Evolutionary conservation across 23 red algal species (phyloP).

Genomic region (Gracilaria gracilis): DNA sequence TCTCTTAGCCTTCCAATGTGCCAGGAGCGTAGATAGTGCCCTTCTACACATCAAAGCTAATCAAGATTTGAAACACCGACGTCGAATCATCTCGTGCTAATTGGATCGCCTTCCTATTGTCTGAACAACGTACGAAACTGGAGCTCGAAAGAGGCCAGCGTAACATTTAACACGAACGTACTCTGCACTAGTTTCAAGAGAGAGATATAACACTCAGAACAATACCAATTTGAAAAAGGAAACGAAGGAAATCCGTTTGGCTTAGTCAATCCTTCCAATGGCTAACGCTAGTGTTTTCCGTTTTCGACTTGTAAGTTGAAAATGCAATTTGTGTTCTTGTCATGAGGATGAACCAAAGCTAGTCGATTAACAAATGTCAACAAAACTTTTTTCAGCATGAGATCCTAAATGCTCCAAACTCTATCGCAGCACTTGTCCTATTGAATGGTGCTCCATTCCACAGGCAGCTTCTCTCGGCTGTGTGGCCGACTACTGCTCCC

Average conservation of each 20-base stretch:
- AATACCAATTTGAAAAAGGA: not conserved
- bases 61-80: too few species aligned
- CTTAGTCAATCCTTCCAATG: not conserved
- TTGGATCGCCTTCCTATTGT: too few species aligned
- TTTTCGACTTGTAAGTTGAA: constrained; percentile 19
- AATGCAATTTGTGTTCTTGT: too few species aligned
- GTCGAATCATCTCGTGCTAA: too few species aligned
- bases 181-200: too few species aligned
- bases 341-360: not conserved
- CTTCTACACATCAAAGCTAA: too few species aligned
- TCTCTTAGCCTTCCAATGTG: too few species aligned
- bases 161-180: too few species aligned
- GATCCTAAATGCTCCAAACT: not conserved
- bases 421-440: constrained; percentile 54
- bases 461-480: constrained; percentile 7
- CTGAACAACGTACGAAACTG: too few species aligned
- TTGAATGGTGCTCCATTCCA: constrained; percentile 39
- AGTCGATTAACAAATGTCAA: not conserved
- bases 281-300: not conserved
- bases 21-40: too few species aligned
- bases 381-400: constrained; percentile 6
- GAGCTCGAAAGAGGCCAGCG: too few species aligned
- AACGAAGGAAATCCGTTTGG: not conserved
- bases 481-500: constrained; percentile 23
- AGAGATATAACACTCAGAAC: too few species aligned